These are phyloP conservation scores for Tulasnella calospora DNA, from an alignment of 768 basidiomycete genomes.

Conservation along the genomic window DNA sequence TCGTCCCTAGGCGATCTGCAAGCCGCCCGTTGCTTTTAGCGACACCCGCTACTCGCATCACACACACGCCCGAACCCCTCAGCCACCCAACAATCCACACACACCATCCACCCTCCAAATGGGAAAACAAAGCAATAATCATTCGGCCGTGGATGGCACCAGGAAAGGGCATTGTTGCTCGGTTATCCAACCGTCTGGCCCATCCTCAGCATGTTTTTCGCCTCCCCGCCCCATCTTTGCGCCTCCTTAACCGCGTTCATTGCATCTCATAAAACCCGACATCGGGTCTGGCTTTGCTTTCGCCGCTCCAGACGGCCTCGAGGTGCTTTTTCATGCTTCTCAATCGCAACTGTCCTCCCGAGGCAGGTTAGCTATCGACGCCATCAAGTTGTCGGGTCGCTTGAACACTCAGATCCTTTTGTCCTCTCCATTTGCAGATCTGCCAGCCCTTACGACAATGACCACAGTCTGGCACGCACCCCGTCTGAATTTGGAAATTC, in stretches of 20 bases:
- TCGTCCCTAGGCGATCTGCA: constrained; percentile 5
- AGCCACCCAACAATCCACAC: neutral
- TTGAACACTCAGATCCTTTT: neutral
- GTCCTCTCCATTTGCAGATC: constrained; percentile 4
- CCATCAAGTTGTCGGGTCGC: constrained; percentile 9
- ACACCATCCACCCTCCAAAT: neutral
- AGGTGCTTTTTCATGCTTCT: neutral
- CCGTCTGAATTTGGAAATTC: neutral
- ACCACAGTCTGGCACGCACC: neutral
- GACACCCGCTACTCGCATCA: constrained; percentile 7
- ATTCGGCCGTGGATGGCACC: neutral
- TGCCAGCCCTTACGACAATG: neutral
- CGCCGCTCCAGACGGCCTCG: constrained; percentile 6
- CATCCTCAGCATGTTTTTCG: neutral
- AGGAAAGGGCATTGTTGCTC: constrained; percentile 9
- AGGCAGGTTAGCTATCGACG: neutral
- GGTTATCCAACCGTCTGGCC: neutral
- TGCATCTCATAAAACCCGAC: neutral
- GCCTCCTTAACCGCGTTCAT: constrained; percentile 3
- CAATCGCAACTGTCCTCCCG: neutral
- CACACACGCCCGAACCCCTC: neutral
- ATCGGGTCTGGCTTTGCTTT: neutral
- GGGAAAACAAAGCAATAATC: neutral
- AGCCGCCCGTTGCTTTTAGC: constrained; percentile 1
- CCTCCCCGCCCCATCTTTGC: neutral